Percentiles rank a stretch among this genome's conserved stretches.
phyloP scores from a whole-genome alignment of 495 filamentous ascomycete species.

The Acidiella bohemica region DNA sequence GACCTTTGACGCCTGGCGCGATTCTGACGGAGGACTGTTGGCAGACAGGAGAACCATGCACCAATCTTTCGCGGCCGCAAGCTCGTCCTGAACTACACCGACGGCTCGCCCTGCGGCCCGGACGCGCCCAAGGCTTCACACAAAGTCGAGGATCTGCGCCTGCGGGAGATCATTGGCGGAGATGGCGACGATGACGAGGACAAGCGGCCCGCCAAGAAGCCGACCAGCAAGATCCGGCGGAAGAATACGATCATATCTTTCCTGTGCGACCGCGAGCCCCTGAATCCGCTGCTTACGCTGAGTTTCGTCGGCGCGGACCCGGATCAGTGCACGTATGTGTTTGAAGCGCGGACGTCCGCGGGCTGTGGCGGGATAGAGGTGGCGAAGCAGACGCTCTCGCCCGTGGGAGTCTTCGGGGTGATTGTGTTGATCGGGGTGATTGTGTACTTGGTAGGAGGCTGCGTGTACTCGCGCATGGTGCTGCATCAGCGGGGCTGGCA shows the following conservation, averaged over 20 bases:
- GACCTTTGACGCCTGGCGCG: no score
- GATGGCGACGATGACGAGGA: slow-evolving; percentile 28
- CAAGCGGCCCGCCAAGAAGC: slow-evolving; percentile 27
- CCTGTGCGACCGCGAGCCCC: slow-evolving; percentile 71
- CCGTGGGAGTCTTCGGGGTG: slow-evolving; percentile 80
- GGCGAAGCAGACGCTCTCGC: slow-evolving; percentile 53
- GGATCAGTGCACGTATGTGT: slow-evolving; percentile 91
- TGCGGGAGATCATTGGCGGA: slow-evolving; percentile 23
- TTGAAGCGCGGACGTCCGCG: slow-evolving; percentile 77
- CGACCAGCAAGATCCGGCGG: slow-evolving; percentile 32
- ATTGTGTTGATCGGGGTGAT: slow-evolving; percentile 68
- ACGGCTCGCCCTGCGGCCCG: slow-evolving; percentile 66
- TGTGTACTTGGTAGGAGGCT: slow-evolving; percentile 83
- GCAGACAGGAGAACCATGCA: slow-evolving; percentile 51
- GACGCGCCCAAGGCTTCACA: slow-evolving; percentile 5
- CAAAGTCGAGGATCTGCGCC: neutral
- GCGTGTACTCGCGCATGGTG: slow-evolving; percentile 89
- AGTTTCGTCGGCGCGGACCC: slow-evolving; percentile 74
- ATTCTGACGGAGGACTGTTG: slow-evolving; percentile 19
- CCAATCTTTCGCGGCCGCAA: slow-evolving; percentile 76
- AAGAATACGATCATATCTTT: slow-evolving; percentile 89
- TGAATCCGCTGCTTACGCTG: slow-evolving; percentile 44
- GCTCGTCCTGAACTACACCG: slow-evolving; percentile 79
- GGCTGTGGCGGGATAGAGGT: slow-evolving; percentile 64
- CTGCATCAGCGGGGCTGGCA: slow-evolving; percentile 91